Conservation (phyloP, 768 basidiomycete species). For the Agaricus blazei region DNA sequence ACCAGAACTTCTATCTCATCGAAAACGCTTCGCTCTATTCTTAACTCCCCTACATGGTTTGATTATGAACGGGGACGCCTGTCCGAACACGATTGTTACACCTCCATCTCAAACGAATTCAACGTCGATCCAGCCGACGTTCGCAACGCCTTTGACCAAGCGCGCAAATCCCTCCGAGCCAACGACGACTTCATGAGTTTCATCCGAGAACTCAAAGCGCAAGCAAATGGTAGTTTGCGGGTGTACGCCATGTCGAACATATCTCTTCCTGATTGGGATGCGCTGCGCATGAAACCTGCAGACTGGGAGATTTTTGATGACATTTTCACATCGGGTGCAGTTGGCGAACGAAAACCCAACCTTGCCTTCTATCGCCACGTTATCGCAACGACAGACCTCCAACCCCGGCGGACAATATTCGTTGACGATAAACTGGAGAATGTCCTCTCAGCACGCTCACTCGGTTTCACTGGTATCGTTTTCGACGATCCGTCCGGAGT, state of each 20-base stretch:
- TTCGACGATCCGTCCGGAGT: conserved; percentile 39
- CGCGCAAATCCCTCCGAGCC: conserved; percentile 41
- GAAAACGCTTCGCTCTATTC: conserved; percentile 33
- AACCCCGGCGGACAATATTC: conserved; percentile 45
- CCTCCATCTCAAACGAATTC: conserved; percentile 34
- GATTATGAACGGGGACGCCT: conserved; percentile 49
- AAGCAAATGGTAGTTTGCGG: conserved; percentile 26
- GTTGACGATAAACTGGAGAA: conserved; percentile 60
- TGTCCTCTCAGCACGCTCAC: conserved; percentile 49
- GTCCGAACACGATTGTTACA: conserved; percentile 39
- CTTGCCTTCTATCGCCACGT: conserved; percentile 50
- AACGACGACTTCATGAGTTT: conserved; percentile 41
- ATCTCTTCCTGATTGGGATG: conserved; percentile 44
- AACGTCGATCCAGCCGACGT: conserved; percentile 33
- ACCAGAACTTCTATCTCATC: conserved; percentile 40
- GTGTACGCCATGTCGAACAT: conserved; percentile 61
- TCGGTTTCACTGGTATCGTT: conserved; percentile 52
- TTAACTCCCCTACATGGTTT: conserved; percentile 43
- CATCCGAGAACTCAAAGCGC: conserved; percentile 39
- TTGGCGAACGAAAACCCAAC: conserved; percentile 52
- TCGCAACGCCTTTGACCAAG: conserved; percentile 37
- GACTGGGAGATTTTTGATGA: conserved; percentile 46
- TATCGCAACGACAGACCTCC: conserved; percentile 34
- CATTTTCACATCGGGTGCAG: conserved; percentile 47
- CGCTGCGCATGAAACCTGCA: conserved; percentile 37